These are phyloP conservation scores for Chlorella sp. DNA, from an alignment of 139 green algal genomes.

Conservation along the genomic window DNA sequence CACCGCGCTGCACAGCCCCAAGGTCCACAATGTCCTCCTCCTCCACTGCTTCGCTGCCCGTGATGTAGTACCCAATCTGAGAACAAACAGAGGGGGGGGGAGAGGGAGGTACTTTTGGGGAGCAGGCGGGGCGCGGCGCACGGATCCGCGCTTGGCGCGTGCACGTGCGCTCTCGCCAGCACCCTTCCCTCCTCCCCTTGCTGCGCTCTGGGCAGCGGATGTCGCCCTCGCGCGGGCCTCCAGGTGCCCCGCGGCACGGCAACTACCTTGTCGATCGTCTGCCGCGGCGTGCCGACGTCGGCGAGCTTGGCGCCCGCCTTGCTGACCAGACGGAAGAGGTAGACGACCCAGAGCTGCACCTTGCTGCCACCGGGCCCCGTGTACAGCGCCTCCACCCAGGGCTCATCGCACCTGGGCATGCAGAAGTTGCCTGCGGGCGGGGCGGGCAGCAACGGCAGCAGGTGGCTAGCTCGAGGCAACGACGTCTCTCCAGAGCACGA, in stretches of 20 bases:
- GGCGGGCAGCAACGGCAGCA: no score
- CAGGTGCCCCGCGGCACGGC: background rate
- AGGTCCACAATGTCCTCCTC: slow-evolving; percentile 33
- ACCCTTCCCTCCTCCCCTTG: background rate
- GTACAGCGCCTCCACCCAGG: slow-evolving; percentile 38
- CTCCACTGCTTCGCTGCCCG: slow-evolving; percentile 41
- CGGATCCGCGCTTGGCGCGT: background rate
- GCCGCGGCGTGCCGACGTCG: slow-evolving; percentile 58
- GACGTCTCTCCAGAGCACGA: no score
- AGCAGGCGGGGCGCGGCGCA: background rate
- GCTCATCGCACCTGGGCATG: slow-evolving; percentile 70
- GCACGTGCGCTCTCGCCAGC: no score
- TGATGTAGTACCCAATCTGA: slow-evolving; percentile 80
- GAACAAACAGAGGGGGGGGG: slow-evolving; percentile 54
- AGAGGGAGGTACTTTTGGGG: background rate
- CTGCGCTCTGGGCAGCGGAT: no score
- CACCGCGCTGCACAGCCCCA: slow-evolving; percentile 6
- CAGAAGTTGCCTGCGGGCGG: slow-evolving; percentile 68
- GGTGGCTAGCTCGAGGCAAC: no score
- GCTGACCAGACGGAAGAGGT: slow-evolving; percentile 72
- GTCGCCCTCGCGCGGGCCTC: background rate
- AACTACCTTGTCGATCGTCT: background rate
- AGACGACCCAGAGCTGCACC: slow-evolving; percentile 72
- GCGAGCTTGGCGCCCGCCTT: slow-evolving; percentile 60
- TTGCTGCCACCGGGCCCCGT: background rate